phyloP scores from a whole-genome alignment of 148 eudicot species.

The Arctostaphylos glauca region DNA sequence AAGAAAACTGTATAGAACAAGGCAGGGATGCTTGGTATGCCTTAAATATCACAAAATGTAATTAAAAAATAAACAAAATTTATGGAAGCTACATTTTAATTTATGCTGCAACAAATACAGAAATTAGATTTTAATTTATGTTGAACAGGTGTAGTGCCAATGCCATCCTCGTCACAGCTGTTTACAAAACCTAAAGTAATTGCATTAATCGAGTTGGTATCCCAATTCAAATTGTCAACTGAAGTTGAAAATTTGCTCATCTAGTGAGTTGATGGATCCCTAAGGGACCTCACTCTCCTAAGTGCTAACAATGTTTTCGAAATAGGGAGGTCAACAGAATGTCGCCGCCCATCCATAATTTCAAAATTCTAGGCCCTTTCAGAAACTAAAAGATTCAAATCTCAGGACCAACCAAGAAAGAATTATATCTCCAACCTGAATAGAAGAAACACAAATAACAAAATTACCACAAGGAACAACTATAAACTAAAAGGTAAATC shows the following conservation, averaged over 20 bases:
- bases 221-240: constrained; percentile 80
- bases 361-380: constrained; percentile 5
- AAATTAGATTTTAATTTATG: too few species aligned
- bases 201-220: constrained; percentile 68
- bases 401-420: constrained; percentile 10
- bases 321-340: constrained; percentile 87
- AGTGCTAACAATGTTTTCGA: constrained; percentile 79
- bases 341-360: constrained; percentile 85
- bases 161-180: constrained; percentile 28
- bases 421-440: constrained; percentile 28
- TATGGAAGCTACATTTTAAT: too few species aligned
- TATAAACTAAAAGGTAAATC: not conserved
- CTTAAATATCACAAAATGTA: too few species aligned
- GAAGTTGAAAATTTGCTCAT: constrained; percentile 61
- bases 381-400: not conserved
- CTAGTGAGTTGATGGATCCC: constrained; percentile 91
- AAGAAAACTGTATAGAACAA: too few species aligned
- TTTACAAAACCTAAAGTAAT: constrained; percentile 65
- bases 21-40: too few species aligned
- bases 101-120: too few species aligned
- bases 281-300: constrained; percentile 88
- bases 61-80: too few species aligned
- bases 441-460: not conserved
- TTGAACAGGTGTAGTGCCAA: constrained; percentile 30
- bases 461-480: not conserved